phyloP scores from a whole-genome alignment of 768 basidiomycete genomes.

The Phlebiopsis gigantea region DNA sequence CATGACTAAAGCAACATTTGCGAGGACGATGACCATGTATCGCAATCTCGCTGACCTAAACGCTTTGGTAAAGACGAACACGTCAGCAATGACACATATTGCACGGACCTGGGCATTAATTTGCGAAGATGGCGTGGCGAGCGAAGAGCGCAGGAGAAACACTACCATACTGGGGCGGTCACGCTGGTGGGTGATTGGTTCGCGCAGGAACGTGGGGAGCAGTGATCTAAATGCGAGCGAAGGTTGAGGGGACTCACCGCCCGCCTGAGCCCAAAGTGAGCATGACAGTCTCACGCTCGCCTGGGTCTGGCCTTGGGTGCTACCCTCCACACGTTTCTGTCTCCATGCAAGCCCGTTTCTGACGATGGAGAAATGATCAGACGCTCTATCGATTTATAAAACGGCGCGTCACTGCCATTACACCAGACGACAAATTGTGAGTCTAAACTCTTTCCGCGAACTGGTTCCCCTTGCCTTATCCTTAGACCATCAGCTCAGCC shows the following conservation, averaged over 20 bases:
- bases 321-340: neutral
- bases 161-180: neutral
- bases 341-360: neutral
- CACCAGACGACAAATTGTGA: neutral
- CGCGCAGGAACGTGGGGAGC: neutral
- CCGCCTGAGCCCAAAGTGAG: neutral
- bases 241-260: neutral
- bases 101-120: neutral
- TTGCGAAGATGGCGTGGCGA: neutral
- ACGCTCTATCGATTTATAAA: slow-evolving; percentile 13
- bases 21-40: no score
- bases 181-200: neutral
- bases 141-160: neutral
- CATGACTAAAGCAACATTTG: no score
- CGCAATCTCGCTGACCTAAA: no score
- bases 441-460: neutral
- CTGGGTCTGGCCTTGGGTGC: neutral
- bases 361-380: neutral
- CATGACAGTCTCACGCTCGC: neutral
- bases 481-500: neutral
- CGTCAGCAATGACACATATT: slow-evolving; percentile 1
- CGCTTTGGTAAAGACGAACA: neutral
- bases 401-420: slow-evolving; percentile 3
- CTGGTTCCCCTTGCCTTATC: neutral
- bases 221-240: neutral